Base-by-base conservation (phyloP, 495 filamentous ascomycete genomes). In the Chaetomium fimeti region DNA sequence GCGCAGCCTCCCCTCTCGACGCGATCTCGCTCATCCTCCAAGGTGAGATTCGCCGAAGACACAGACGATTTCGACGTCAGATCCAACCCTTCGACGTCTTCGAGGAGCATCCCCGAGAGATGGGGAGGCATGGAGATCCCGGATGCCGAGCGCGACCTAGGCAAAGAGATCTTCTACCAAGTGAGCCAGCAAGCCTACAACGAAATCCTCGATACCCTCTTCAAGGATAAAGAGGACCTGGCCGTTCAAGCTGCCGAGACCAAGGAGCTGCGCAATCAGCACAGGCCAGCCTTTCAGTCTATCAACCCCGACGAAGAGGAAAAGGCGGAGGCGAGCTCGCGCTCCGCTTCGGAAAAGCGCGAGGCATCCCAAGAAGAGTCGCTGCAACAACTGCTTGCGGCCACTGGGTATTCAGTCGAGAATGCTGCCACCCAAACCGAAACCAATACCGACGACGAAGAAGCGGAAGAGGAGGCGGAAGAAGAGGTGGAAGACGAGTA, bases 121-220 rank as follows among this genome's bases (percentile, higher is more conserved):
- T 93, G 90, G 91, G 91, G 87, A 42, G 91, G 87, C 11, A 90
- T 90, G 69, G 90, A 92, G 65, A 88, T 91, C 15, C 89, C 90
- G 11, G 89, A 91, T 56, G 86, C 87, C 18, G 93, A 96, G 69
- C 82, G 79, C 66, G 92, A 96, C 70, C 85, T 89, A 9, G 91
- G 91, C 36, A 91, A 89, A 66, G 94, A 98, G 69, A 85, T 96
- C 18, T 78, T 98, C 8, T 97, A 94, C 69, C 91, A 96, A 71
- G 87, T 93, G 20, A 90, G 89, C 0, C 91, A 96, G 69, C 88
- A 96, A 70, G 91, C 89, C 1, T 88, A 96, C 74, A 97, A 97
- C 70, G 92, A 98, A 73, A 79, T 98, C 5, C 83, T 98, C 6
- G 91, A 97, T 72, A 79, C 86, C 12, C 78, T 98, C 0, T 98